Percentiles rank a stretch among this genome's conserved stretches.
Evolutionary conservation across 2,329 filamentous ascomycete species (phyloP).

Genomic region (Pseudopyrenochaeta lycopersici): DNA sequence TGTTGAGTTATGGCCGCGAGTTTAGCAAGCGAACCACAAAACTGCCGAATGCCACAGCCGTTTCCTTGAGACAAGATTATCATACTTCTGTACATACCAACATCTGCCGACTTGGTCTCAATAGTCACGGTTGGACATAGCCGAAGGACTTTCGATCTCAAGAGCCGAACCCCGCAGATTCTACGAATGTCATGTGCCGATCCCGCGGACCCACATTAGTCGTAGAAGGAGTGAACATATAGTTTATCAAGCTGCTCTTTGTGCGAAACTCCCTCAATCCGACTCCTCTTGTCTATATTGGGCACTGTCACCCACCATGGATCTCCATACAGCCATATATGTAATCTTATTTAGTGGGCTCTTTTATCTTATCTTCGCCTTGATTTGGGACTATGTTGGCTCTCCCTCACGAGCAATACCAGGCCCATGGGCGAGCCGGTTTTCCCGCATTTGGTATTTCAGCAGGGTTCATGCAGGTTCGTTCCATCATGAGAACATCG

Average conservation of each 20-base stretch:
- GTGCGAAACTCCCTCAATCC: neutral
- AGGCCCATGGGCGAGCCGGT: constrained; percentile 2
- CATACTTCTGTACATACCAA: too few species aligned
- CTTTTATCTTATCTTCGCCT: neutral
- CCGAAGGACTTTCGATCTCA: too few species aligned
- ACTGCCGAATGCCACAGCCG: too few species aligned
- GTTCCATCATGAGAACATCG: constrained; percentile 8
- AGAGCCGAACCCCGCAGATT: too few species aligned
- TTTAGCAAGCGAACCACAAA: neutral
- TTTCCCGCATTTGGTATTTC: constrained; percentile 7
- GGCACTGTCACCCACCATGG: neutral
- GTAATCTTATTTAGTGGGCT: neutral
- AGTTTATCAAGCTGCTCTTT: neutral
- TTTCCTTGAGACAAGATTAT: too few species aligned
- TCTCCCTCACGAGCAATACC: constrained; percentile 1
- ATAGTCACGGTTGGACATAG: too few species aligned
- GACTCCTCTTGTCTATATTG: too few species aligned
- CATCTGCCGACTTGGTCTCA: too few species aligned
- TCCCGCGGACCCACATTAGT: too few species aligned
- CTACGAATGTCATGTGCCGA: too few species aligned
- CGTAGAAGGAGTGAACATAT: neutral
- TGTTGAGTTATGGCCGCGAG: too few species aligned
- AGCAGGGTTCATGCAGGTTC: neutral
- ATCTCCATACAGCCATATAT: neutral
- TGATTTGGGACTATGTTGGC: neutral